phyloP scores from a whole-genome alignment of 2,329 filamentous ascomycete genomes.

The Colletotrichum navitas region DNA sequence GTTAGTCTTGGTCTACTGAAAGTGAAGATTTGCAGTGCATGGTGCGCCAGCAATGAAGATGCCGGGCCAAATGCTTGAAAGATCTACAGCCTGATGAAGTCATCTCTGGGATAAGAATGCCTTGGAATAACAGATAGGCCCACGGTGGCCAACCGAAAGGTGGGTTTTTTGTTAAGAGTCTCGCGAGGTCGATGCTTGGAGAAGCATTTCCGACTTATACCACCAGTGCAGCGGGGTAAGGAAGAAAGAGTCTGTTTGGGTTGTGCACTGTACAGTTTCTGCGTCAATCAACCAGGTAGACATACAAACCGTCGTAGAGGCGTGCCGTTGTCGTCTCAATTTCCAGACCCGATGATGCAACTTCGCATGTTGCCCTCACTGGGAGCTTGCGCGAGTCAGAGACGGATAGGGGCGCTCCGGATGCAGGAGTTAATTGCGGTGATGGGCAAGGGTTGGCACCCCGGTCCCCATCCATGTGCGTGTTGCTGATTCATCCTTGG shows the following conservation, averaged over 20 bases:
- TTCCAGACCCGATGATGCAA: background rate
- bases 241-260: background rate
- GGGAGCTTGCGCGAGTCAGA: background rate
- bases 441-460: background rate
- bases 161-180: too few species aligned
- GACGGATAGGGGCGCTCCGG: too few species aligned
- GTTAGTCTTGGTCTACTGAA: background rate
- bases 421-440: background rate
- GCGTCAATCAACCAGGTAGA: too few species aligned
- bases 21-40: background rate
- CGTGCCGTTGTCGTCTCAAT: too few species aligned
- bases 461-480: conserved; percentile 25
- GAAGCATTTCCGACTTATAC: background rate
- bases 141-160: background rate
- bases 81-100: background rate
- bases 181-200: background rate
- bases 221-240: background rate
- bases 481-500: conserved; percentile 39
- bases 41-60: background rate
- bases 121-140: background rate
- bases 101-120: background rate
- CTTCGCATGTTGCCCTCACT: background rate
- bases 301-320: background rate
- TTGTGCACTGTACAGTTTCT: background rate
- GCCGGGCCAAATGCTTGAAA: background rate